Conservation (phyloP, 306 rosid genomes). For the Arachis hypogaea region DNA sequence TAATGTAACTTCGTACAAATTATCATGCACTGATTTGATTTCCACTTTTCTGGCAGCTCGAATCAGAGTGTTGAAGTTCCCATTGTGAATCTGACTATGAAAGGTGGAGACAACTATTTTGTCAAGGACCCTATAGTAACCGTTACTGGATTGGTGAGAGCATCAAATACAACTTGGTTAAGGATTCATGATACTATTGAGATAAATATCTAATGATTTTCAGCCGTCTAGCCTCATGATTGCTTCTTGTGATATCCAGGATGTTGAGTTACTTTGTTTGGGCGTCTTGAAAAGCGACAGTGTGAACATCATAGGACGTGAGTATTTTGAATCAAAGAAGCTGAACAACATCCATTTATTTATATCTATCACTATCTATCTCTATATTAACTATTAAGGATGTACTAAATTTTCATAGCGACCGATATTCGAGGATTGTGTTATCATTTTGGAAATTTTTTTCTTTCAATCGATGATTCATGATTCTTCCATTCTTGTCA, state of each 20-base stretch:
- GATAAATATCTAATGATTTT: conserved; percentile 16
- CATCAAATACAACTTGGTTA: conserved; percentile 3
- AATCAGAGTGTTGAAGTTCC: conserved; percentile 45
- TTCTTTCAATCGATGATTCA: neutral
- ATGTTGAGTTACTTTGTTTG: conserved; percentile 46
- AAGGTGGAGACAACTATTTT: conserved; percentile 64
- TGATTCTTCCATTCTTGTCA: neutral
- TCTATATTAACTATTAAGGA: too few relatives aligned
- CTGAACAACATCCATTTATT: too few relatives aligned
- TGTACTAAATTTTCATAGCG: too few relatives aligned
- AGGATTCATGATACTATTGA: neutral
- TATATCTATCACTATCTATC: too few relatives aligned
- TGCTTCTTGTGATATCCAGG: conserved; percentile 53
- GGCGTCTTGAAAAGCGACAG: conserved; percentile 61
- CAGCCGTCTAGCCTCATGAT: conserved; percentile 9
- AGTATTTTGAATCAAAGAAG: conserved; percentile 45
- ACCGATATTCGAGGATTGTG: neutral
- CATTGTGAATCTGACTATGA: conserved; percentile 63
- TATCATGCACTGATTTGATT: conserved; percentile 23
- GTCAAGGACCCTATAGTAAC: conserved; percentile 44
- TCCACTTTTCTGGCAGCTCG: conserved; percentile 49
- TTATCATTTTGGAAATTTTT: neutral
- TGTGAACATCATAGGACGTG: conserved; percentile 86
- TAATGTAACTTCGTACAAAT: too few relatives aligned
- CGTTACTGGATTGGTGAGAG: conserved; percentile 36